Base-by-base conservation (phyloP, 208 protist species). In the Angomonas ambiguus region DNA sequence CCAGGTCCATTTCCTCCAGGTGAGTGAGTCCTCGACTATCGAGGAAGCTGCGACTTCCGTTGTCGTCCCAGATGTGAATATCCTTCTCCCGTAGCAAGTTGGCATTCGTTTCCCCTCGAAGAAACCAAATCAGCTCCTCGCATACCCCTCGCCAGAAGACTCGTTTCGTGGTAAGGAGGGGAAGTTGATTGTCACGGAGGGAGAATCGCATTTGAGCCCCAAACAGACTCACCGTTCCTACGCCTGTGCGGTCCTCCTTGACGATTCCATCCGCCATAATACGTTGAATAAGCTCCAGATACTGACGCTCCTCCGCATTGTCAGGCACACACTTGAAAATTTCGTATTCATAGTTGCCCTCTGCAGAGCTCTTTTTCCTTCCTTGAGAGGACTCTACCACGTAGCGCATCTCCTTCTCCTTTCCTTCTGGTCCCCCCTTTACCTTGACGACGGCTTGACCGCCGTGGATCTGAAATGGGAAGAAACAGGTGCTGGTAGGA, bases 121-220 rank as follows among this genome's bases (percentile, higher is more conserved):
- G 80, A 69, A 99, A 99, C 98, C 98, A 99, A 1, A 99, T 74
- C 5, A 99, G 87, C 83, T 99, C 98, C 80, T 99, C 96, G 49
- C 90, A 95, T 28, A 99, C 97, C 22, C 97, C 96, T 13, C 90
- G 82, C 98, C 97, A 99, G 78, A 99, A 99, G 0, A 99, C 98
- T 10, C 97, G 87, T 80, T 99, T 99, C 20, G 98, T 99, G 25
- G 98, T 99, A 25, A 99, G 83, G 31, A 99, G 83, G 28, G 98
- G 98, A 51, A 99, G 96, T 18, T 48, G 59, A 60, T 91, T 94
- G 63, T 97, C 78, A 13, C 97, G 86, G 31, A 99, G 81, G 51
- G 75, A 84, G 80, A 99, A 99, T 30, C 97, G 91, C 97, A 99
- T 98, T 72, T 97, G 90, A 11, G 88, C 90, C 2, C 98, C 98